Base-by-base conservation (phyloP, 495 filamentous ascomycete genomes). In the Apodospora peruviana region DNA sequence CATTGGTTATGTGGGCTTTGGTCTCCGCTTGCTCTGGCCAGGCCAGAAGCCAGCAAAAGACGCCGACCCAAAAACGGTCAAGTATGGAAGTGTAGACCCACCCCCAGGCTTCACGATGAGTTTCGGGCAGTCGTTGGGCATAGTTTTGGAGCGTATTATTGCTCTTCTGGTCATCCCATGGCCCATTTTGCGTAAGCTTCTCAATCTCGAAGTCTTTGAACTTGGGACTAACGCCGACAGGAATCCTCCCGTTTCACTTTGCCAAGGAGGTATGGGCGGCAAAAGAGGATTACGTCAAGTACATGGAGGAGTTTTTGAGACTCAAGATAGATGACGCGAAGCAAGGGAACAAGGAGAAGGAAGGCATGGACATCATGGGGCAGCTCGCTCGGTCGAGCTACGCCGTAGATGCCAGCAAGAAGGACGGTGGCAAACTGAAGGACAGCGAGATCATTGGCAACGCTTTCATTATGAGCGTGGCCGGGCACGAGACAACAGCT, bases 401-500 rank as follows among this genome's bases (percentile, higher is more conserved):
- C 57, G 64, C 63, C 27, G 43, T 50, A 9, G 35, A 27, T 9
- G 43, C 25, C 18, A 45, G 62, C 16, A 56, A 64, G 35, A 56
- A 64, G 35, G 48, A 47, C 12, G 40, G 35, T 25, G 35, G 22
- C 17, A 53, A 67, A 23, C 56, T 84, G 10, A 63, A 62, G 3
- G 75, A 83, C 52, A 64, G 67, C 14, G 84, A 87, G 40, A 81
- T 89, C 52, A 69, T 85, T 20, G 82, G 81, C 24, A 86, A 89
- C 56, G 78, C 82, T 10, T 89, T 86, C 61, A 77, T 87, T 55
- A 82, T 86, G 60, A 77, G 82, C 35, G 68, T 88, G 12, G 84
- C 85, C 1, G 85, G 85, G 18, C 85, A 89, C 61, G 85, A 88
- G 58, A 85, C 85, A 1, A 80, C 82, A 3, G 83, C 84, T 40